phyloP scores from a whole-genome alignment of 2,329 filamentous ascomycete species.

The Pyricularia grisea region DNA sequence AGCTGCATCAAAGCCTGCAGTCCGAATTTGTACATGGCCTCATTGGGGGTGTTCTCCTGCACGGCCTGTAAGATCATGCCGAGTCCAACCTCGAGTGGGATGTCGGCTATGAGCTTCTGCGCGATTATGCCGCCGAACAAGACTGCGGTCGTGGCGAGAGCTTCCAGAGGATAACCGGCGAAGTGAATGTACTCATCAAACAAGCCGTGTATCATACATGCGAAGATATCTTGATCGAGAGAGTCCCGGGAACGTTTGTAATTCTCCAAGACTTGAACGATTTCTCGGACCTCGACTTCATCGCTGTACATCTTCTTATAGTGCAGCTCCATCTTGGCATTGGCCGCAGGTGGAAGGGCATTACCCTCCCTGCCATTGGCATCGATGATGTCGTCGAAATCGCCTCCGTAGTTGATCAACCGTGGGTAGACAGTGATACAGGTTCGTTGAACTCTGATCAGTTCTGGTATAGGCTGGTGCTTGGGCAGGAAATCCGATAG shows the following conservation, averaged over 20 bases:
- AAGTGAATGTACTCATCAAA: conserved; percentile 98
- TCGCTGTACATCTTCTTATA: conserved; percentile 98
- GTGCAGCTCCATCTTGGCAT: conserved; percentile 90
- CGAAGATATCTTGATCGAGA: conserved; percentile 86
- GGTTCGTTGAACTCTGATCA: conserved; percentile 72
- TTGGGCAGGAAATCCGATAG: conserved; percentile 61
- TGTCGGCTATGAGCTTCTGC: conserved; percentile 79
- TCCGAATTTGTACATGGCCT: conserved; percentile 97
- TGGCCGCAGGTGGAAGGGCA: conserved; percentile 65
- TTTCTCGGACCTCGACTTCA: conserved; percentile 75
- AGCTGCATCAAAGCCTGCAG: conserved; percentile 90
- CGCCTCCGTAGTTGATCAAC: conserved; percentile 92
- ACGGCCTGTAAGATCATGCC: conserved; percentile 98
- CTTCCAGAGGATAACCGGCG: conserved; percentile 90
- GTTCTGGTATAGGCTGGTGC: conserved; percentile 46
- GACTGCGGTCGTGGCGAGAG: conserved; percentile 88
- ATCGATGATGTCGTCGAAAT: conserved; percentile 85
- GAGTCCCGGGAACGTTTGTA: conserved; percentile 84
- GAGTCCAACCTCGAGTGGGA: conserved; percentile 87
- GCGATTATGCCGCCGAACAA: conserved; percentile 96
- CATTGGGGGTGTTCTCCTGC: conserved; percentile 69
- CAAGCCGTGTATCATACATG: conserved; percentile 95
- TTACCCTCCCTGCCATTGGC: conserved; percentile 76
- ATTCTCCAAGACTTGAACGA: conserved; percentile 73
- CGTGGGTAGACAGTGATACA: conserved; percentile 91